A percentile compares a stretch with the other conserved stretches of the same genome.
phyloP scores from a whole-genome alignment of 2,329 filamentous ascomycete species.

The Ophiocordyceps camponoti-saundersi region DNA sequence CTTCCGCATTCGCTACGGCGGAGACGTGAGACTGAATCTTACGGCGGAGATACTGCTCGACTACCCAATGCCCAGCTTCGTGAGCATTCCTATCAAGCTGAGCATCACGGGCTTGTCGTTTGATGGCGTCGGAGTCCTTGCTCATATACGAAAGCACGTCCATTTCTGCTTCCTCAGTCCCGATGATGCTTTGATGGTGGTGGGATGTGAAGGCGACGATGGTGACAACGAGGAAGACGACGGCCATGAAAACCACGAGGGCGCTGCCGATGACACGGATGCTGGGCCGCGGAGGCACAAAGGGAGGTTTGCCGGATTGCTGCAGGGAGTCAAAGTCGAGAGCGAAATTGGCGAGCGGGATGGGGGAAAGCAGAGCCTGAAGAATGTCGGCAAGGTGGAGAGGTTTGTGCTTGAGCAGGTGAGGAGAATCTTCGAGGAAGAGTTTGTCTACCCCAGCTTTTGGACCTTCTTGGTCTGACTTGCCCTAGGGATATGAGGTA shows the following conservation, averaged over 20 bases:
- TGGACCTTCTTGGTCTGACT: conserved; percentile 83
- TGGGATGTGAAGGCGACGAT: conserved; percentile 31
- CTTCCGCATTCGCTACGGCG: conserved; percentile 76
- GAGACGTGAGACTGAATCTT: conserved; percentile 71
- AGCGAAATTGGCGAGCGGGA: conserved; percentile 93
- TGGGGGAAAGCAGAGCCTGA: conserved; percentile 81
- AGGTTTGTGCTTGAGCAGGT: conserved; percentile 95
- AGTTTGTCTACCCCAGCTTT: conserved; percentile 96
- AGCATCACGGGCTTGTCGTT: conserved; percentile 93
- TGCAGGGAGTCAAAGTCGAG: conserved; percentile 83
- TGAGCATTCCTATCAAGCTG: conserved; percentile 83
- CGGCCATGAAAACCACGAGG: conserved; percentile 12
- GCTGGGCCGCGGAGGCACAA: conserved; percentile 9
- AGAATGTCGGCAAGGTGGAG: conserved; percentile 98
- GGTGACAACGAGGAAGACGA: conserved; percentile 4
- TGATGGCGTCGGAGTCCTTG: conserved; percentile 83
- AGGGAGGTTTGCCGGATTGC: conserved; percentile 46
- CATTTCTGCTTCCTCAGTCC: conserved; percentile 92
- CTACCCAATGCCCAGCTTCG: conserved; percentile 97
- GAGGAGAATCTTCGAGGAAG: conserved; percentile 91
- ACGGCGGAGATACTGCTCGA: conserved; percentile 93
- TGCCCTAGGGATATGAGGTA: neutral
- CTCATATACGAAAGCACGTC: conserved; percentile 73
- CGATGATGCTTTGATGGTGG: conserved; percentile 68
- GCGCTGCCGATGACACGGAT: conserved; percentile 9